Conservation (phyloP, 1,284 basidiomycete species). For the Heterobasidion annosum region DNA sequence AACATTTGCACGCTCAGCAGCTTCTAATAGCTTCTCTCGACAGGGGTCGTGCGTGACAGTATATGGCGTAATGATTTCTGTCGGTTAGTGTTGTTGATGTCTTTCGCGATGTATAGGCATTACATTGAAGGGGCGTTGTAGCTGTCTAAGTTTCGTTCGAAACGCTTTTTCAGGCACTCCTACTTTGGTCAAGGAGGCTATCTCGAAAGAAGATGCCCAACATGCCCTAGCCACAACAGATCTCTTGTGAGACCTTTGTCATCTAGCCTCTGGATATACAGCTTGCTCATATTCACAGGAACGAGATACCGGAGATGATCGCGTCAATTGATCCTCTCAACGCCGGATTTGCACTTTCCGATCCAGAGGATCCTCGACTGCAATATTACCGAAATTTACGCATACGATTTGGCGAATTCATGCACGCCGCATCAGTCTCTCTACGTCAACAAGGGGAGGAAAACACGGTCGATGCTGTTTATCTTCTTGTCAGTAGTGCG, state of each 20-base stretch:
- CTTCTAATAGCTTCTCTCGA: constrained; percentile 9
- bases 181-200: constrained; percentile 46
- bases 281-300: constrained; percentile 22
- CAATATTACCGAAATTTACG: constrained; percentile 55
- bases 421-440: constrained; percentile 64
- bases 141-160: constrained; percentile 56
- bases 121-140: constrained; percentile 18
- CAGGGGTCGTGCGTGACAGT: constrained; percentile 37
- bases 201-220: constrained; percentile 32
- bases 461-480: constrained; percentile 83
- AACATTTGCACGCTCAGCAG: neutral
- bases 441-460: constrained; percentile 70
- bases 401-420: constrained; percentile 57
- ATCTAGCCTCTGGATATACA: constrained; percentile 3
- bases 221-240: constrained; percentile 40
- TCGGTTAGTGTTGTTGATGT: constrained; percentile 32
- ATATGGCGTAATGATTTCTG: constrained; percentile 90
- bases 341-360: constrained; percentile 63
- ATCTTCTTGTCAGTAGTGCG: constrained; percentile 43
- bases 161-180: constrained; percentile 64
- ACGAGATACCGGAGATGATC: constrained; percentile 69
- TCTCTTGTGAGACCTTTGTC: constrained; percentile 38
- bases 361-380: constrained; percentile 62
- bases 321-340: constrained; percentile 46
- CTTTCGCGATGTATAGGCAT: neutral